These are phyloP conservation scores for Jasminum sambac DNA, from an alignment of 257 asterid genomes.

Conservation along the genomic window DNA sequence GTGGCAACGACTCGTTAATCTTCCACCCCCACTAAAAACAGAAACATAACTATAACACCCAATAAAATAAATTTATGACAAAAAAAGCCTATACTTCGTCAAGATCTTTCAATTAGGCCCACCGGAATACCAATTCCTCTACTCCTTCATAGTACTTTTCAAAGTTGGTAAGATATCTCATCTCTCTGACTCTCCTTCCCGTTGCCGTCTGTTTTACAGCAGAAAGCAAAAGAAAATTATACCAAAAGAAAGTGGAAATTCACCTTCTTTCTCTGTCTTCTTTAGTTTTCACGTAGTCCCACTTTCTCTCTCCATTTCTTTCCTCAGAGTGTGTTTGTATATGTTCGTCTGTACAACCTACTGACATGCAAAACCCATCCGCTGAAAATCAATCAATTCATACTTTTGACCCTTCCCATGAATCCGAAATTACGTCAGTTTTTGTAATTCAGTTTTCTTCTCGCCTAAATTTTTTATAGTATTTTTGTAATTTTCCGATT, in stretches of 20 bases:
- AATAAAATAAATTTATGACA: background rate
- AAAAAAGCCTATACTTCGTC: slow-evolving; percentile 18
- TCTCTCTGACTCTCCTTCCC: slow-evolving; percentile 21
- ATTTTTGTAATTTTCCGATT: background rate
- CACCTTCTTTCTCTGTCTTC: slow-evolving; percentile 24
- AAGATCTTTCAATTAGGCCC: slow-evolving; percentile 21
- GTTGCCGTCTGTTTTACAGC: slow-evolving; percentile 44
- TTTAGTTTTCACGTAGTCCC: background rate
- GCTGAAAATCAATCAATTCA: slow-evolving; percentile 40
- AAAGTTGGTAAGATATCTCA: slow-evolving; percentile 43
- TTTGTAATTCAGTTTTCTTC: slow-evolving; percentile 3
- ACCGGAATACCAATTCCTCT: slow-evolving; percentile 3
- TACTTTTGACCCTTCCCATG: slow-evolving; percentile 49
- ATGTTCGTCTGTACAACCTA: background rate
- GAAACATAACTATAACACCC: background rate
- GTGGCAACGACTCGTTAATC: slow-evolving; percentile 20
- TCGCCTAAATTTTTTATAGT: slow-evolving; percentile 18
- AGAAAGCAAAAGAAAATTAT: slow-evolving; percentile 9
- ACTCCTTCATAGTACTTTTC: slow-evolving; percentile 30
- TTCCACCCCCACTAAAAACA: background rate
- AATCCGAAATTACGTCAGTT: slow-evolving; percentile 28
- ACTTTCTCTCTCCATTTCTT: slow-evolving; percentile 4
- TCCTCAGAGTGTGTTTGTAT: background rate
- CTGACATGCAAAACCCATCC: slow-evolving; percentile 54
- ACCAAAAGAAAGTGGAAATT: slow-evolving; percentile 14